phyloP scores from a whole-genome alignment of 2,329 filamentous ascomycete species.

The Sporothrix globosa region DNA sequence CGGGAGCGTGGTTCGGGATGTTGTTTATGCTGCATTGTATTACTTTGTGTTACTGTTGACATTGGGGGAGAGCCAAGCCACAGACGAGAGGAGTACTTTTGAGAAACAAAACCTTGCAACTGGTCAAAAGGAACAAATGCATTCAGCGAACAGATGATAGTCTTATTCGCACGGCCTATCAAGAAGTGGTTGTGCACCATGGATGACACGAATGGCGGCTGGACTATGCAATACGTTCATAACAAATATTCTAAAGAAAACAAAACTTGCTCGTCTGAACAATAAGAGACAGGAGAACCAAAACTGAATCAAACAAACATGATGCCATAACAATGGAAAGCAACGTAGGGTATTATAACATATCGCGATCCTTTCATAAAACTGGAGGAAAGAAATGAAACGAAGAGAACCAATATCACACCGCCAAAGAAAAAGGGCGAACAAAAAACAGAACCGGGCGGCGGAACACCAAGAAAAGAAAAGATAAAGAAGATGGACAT shows the following conservation, averaged over 20 bases:
- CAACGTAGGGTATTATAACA: slow-evolving; percentile 31
- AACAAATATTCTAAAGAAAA: neutral
- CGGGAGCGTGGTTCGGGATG: slow-evolving; percentile 7
- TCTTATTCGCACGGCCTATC: neutral
- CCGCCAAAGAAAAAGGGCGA: neutral
- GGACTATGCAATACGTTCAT: neutral
- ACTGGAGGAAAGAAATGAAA: slow-evolving; percentile 20
- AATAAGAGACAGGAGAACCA: neutral
- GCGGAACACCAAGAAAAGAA: neutral
- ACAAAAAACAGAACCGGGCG: neutral
- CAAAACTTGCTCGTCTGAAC: neutral
- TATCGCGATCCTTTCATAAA: slow-evolving; percentile 13
- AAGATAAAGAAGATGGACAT: neutral
- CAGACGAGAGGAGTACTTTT: neutral
- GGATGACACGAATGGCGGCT: neutral
- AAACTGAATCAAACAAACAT: neutral
- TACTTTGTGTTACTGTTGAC: neutral
- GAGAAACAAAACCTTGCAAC: no score
- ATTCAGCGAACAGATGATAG: no score
- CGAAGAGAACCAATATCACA: slow-evolving; percentile 5
- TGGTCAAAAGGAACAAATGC: no score
- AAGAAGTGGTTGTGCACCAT: neutral
- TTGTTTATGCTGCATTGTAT: neutral
- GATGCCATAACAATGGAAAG: slow-evolving; percentile 2
- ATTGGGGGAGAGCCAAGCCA: neutral